Conservation (phyloP, 2,329 filamentous ascomycete genomes). For the Alternaria solani region DNA sequence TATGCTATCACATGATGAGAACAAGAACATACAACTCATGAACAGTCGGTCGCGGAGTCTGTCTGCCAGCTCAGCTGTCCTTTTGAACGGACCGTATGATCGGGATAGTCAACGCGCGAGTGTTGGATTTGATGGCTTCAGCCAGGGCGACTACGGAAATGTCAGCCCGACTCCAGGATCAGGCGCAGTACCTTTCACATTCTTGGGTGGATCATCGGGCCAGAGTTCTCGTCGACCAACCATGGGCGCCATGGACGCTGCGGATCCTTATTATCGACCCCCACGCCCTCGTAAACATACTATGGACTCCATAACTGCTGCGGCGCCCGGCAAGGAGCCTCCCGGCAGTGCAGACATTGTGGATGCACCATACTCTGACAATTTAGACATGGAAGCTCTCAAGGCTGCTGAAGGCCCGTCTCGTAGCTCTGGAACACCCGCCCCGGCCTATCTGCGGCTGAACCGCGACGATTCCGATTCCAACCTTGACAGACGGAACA, state of each 20-base stretch:
- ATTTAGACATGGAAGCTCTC: constrained; percentile 44
- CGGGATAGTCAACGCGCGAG: constrained; percentile 56
- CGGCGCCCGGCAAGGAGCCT: constrained; percentile 55
- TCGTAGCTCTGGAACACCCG: constrained; percentile 41
- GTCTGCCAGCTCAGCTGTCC: constrained; percentile 68
- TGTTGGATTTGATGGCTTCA: constrained; percentile 62
- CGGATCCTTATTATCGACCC: constrained; percentile 88
- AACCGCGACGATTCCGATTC: constrained; percentile 61
- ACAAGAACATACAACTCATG: constrained; percentile 66
- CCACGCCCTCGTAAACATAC: constrained; percentile 73
- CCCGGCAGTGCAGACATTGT: constrained; percentile 58
- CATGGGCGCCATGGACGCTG: constrained; percentile 46
- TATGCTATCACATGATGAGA: constrained; percentile 76
- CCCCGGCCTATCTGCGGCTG: constrained; percentile 62
- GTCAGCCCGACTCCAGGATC: constrained; percentile 75
- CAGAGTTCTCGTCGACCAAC: constrained; percentile 53
- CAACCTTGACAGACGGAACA: constrained; percentile 63
- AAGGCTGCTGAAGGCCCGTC: constrained; percentile 47
- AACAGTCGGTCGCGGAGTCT: constrained; percentile 65
- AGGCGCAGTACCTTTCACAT: constrained; percentile 76
- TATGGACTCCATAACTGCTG: constrained; percentile 61
- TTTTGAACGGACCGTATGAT: constrained; percentile 61
- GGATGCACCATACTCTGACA: constrained; percentile 56
- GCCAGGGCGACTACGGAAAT: constrained; percentile 64
- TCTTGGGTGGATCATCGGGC: constrained; percentile 59